Percentiles rank a stretch among this genome's conserved stretches.
Evolutionary conservation across 345 rosid genomes (phyloP).

Genomic region (Brassica cretica): DNA sequence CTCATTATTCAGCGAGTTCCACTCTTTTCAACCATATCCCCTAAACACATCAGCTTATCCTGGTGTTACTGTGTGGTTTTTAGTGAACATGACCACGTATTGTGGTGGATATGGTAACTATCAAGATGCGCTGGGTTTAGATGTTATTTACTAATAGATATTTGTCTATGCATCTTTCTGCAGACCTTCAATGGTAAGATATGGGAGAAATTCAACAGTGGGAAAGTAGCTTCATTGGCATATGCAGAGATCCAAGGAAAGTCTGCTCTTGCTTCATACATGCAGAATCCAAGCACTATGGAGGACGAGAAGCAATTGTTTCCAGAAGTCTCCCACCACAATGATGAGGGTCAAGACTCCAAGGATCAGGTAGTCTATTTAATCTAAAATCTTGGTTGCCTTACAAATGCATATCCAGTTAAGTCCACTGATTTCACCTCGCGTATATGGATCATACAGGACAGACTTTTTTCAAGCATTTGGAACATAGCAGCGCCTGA

Average conservation of each 20-base stretch:
- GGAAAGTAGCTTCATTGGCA: slow-evolving; percentile 85
- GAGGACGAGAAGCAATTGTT: not conserved
- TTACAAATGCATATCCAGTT: not conserved
- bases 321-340: slow-evolving; percentile 64
- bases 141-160: too few relatives aligned
- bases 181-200: slow-evolving; percentile 89
- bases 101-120: too few relatives aligned
- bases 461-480: slow-evolving; percentile 59
- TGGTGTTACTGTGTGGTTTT: too few relatives aligned
- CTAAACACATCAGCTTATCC: too few relatives aligned
- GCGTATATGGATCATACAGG: slow-evolving; percentile 47
- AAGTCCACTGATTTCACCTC: not conserved
- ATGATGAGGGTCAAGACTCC: slow-evolving; percentile 60
- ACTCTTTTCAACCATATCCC: too few relatives aligned
- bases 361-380: slow-evolving; percentile 56
- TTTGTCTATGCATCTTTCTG: slow-evolving; percentile 11
- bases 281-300: slow-evolving; percentile 57
- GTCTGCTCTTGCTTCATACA: slow-evolving; percentile 80
- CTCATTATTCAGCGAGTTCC: too few relatives aligned
- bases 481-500: slow-evolving; percentile 67
- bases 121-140: too few relatives aligned
- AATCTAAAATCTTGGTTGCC: not conserved
- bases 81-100: too few relatives aligned
- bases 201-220: slow-evolving; percentile 99
- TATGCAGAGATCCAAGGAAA: slow-evolving; percentile 96